Percentiles rank a stretch among this genome's conserved stretches.
Evolutionary conservation across 495 filamentous ascomycete genomes (phyloP).

Genomic region (Coniosporium apollinis): DNA sequence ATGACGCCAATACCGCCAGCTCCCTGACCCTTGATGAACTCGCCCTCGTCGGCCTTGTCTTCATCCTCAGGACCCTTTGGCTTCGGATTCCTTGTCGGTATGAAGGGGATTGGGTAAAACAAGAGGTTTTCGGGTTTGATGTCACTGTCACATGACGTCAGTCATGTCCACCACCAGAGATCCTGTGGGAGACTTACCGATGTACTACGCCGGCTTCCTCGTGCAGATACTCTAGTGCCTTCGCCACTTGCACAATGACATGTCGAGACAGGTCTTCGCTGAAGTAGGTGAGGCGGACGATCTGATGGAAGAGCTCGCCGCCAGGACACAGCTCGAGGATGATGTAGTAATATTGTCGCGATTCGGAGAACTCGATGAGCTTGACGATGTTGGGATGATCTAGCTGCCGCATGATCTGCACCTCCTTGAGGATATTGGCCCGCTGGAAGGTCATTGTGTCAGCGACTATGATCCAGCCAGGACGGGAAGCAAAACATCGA

Average conservation of each 20-base stretch:
- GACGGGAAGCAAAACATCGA: conserved; percentile 4
- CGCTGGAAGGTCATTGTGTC: conserved; percentile 40
- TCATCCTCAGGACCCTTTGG: conserved; percentile 72
- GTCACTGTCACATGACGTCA: conserved; percentile 43
- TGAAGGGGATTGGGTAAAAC: conserved; percentile 70
- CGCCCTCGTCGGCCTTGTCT: conserved; percentile 93
- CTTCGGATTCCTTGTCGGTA: conserved; percentile 66
- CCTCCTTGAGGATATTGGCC: conserved; percentile 94
- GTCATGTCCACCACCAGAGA: conserved; percentile 13
- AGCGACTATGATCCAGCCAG: conserved; percentile 11
- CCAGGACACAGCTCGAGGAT: conserved; percentile 89
- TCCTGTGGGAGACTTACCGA: conserved; percentile 44
- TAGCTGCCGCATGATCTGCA: conserved; percentile 93
- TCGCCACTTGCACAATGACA: conserved; percentile 84
- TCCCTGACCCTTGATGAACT: conserved; percentile 70
- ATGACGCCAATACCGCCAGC: conserved; percentile 87
- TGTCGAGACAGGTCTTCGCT: conserved; percentile 90
- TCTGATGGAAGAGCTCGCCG: conserved; percentile 95
- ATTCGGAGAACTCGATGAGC: conserved; percentile 85
- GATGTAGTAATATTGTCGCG: conserved; percentile 90
- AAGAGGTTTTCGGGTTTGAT: conserved; percentile 98
- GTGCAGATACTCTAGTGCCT: conserved; percentile 85
- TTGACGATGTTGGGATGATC: conserved; percentile 93
- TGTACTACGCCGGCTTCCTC: conserved; percentile 92
- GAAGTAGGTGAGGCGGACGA: conserved; percentile 95